Conservation (phyloP, 1,284 basidiomycete species). For the Rhodotorula glutinis region DNA sequence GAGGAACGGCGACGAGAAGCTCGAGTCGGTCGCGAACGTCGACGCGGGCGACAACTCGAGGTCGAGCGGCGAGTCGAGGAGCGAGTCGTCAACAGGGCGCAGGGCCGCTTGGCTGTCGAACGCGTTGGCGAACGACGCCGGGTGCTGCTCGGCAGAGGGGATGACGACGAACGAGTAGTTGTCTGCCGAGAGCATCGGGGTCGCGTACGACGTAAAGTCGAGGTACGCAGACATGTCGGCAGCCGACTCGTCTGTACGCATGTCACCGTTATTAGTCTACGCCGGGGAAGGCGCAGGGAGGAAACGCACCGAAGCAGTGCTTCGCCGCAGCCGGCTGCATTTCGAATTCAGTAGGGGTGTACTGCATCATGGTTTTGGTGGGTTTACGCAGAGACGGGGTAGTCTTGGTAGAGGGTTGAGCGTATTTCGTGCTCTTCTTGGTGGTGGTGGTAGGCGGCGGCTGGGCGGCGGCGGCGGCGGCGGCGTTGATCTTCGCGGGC, state of each 20-base stretch:
- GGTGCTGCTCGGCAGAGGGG: conserved; percentile 2
- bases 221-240: conserved; percentile 35
- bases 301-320: conserved; percentile 1
- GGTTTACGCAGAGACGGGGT: not conserved
- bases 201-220: conserved; percentile 34
- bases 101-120: conserved; percentile 12
- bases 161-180: not conserved
- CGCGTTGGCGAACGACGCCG: conserved; percentile 17
- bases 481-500: not conserved
- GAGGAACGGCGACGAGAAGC: conserved; percentile 23
- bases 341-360: conserved; percentile 6
- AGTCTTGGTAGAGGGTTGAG: not conserved
- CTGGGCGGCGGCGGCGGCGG: too few species aligned
- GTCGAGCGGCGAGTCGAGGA: conserved; percentile 40
- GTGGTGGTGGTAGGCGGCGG: not conserved
- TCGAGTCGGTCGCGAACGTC: conserved; percentile 19
- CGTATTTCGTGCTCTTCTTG: conserved; percentile 2
- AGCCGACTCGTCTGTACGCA: conserved; percentile 25
- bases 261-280: too few species aligned
- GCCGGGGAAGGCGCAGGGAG: too few species aligned
- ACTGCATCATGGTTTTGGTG: conserved; percentile 18
- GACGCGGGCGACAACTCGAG: conserved; percentile 33
- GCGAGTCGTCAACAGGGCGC: conserved; percentile 33
- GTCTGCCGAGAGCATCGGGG: too few species aligned
- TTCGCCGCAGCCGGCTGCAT: conserved; percentile 15